Evolutionary conservation across 2,329 filamentous ascomycete species (phyloP).

Genomic region (Xylariaceae sp.): DNA sequence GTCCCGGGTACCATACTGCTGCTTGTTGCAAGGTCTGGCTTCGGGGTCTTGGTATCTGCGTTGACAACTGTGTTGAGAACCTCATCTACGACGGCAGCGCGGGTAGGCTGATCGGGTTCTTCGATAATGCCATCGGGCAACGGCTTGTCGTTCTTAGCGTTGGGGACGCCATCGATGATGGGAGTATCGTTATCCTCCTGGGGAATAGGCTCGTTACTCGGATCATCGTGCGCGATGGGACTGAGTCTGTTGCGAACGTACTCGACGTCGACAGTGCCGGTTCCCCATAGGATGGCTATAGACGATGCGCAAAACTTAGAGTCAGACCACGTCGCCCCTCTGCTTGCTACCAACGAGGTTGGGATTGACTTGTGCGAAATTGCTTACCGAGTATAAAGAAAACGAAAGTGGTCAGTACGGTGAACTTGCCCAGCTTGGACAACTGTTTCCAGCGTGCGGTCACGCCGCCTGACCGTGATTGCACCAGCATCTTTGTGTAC

Average conservation of each 20-base stretch:
- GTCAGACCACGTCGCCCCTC: neutral
- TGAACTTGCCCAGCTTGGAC: slow-evolving; percentile 9
- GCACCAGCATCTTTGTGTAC: slow-evolving; percentile 7
- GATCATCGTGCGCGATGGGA: neutral
- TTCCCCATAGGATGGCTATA: slow-evolving; percentile 14
- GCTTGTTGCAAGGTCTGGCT: neutral
- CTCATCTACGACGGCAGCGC: neutral
- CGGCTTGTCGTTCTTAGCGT: slow-evolving; percentile 14
- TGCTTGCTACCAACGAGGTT: neutral
- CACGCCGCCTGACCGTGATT: slow-evolving; percentile 9
- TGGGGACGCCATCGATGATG: slow-evolving; percentile 17
- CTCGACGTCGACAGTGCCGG: slow-evolving; percentile 15
- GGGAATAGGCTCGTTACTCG: slow-evolving; percentile 10
- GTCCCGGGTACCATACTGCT: too few species aligned
- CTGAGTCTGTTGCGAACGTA: slow-evolving; percentile 14
- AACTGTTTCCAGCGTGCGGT: slow-evolving; percentile 13
- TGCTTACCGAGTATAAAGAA: slow-evolving; percentile 15
- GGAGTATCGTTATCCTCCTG: slow-evolving; percentile 6
- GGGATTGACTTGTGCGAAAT: neutral
- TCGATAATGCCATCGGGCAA: slow-evolving; percentile 15
- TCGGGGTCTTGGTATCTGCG: neutral
- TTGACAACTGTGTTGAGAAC: neutral
- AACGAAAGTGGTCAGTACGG: neutral
- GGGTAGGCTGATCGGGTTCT: neutral
- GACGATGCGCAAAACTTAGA: neutral